Base-by-base conservation (phyloP, 164 flowering plant species). In the Stephania yunnanensis region DNA sequence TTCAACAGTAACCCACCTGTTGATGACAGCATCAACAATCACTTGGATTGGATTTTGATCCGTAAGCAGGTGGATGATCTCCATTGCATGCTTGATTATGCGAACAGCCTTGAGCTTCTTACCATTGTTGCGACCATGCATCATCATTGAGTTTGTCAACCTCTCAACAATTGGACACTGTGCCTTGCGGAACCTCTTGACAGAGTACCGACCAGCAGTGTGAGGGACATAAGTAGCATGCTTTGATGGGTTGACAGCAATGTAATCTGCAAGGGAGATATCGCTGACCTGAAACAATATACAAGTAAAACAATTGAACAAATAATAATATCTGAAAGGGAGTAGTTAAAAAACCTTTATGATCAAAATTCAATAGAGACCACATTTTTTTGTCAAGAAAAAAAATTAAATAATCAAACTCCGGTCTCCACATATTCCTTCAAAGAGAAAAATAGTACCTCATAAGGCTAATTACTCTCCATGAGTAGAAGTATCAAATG, bases 61-160 rank as follows among this genome's bases (percentile, higher is more conserved):
- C 0, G 83, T 83, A 63, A 83, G 80, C 22, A 80, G 79, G 74
- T 80, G 83, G 63, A 83, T 83, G 58, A 83, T 80, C 45, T 83
- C 85, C 85, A 83, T 83, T 5, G 85, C 77, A 76, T 80, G 82
- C 73, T 82, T 82, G 48, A 82, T 46, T 25, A 83, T 83, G 12
- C 81, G 83, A 17, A 83, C 83, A 20, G 83, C 85, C 83, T 78
- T 83, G 22, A 83, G 76, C 70, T 83, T 83, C 78, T 83, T 83
- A 10, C 85, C 83, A 72, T 83, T 83, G 76, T 83, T 83, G 7
- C 83, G 75, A 2, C 85, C 85, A 15, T 83, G 83, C 85, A 83
- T 83, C 85, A 83, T 83, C 10, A 83, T 75, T 8, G 85, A 83
- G 69, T 83, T 83, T 7, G 83, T 80, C 81, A 83, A 48, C 69